Base-by-base conservation (phyloP, 2,329 filamentous ascomycete genomes). In the Aspergillus calidoustus region DNA sequence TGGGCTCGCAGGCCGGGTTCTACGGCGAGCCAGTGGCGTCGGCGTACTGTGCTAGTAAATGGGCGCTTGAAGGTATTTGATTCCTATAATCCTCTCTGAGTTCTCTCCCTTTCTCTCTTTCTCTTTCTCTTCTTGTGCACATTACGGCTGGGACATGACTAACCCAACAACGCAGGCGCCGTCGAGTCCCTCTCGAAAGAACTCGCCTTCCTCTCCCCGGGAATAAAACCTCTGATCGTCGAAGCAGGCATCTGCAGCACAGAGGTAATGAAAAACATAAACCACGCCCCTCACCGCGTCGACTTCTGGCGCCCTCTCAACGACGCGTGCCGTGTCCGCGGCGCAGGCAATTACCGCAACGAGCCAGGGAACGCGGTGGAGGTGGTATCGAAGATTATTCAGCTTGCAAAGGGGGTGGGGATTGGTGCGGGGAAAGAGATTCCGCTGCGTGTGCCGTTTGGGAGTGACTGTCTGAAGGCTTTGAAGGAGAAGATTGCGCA, bases 201-300 rank as follows among this genome's bases (percentile, higher is more conserved):
- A 22, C 31, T 65, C 47, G 31, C 34, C 57, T 53, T 23, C 51
- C 34, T 46, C 38, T 43, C 34, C 41, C 48, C 61, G 25, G 49
- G 28, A 22, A 61, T 61, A 7, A 62, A 41, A 7, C 60, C 43
- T 7, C 55, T 46, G 6, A 15, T 59, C 4, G 46, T 59, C 28
- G 41, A 59, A 11, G 22, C 50, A 6, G 57, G 57, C 4, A 30
- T 54, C 25, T 54, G 19, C 41, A 48, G 11, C 19, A 59, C 57
- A 3, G 50, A 59, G 11, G 34, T 41, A 41, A 41, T 41, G 34
- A 15, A 5, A 4, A 41, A 41, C 4, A 5, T 41, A 1, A 41
- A 41, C 11, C 34, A 41, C 11, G 34, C 15, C 2, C 34, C 34
- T 13, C 34, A 41, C 34, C 34, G 34, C 4, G 34, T 41, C 34